Base-by-base conservation (phyloP, 371 early-diverging fungal genomes). In the Polyrhizophydium stewartii region DNA sequence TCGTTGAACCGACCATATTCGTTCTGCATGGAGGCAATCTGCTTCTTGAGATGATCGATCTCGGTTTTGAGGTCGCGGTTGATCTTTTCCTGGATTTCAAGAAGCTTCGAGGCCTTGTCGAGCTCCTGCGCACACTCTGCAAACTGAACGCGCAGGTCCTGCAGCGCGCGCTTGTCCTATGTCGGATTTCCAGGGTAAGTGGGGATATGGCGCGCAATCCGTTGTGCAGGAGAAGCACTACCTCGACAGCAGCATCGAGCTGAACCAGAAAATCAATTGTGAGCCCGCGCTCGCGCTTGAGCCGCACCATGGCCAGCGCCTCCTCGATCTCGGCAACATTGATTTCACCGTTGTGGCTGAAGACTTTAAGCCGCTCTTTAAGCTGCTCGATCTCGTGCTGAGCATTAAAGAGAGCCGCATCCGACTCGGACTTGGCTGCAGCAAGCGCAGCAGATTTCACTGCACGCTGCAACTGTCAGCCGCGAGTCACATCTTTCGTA, bases 61-160 rank as follows among this genome's bases (percentile, higher is more conserved):
- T 82, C 77, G 16, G 57, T 49, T 53, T 79, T 79, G 60, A 71
- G 72, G 46, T 78, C 82, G 31, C 65, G 58, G 55, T 74, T 79
- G 61, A 82, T 79, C 45, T 71, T 62, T 45, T 79, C 75, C 59
- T 82, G 80, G 52, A 78, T 49, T 5, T 57, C 45, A 30, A 82
- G 58, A 12, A 82, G 60, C 60, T 74, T 74, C 16, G 66, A 56
- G 0, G 71, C 63, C 47, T 71, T 74, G 35, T 79, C 80, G 30
- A 82, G 63, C 35, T 82, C 82, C 35, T 74, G 72, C 21, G 72
- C 63, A 56, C 75, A 75, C 21, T 70, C 69, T 0, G 79, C 69
- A 49, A 75, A 71, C 59, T 79, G 77, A 10, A 69, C 47, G 9
- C 77, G 62, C 31, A 82, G 57, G 12, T 78, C 68, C 61, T 76